These are phyloP conservation scores for Fusarium bactridioides DNA, from an alignment of 2,329 filamentous ascomycete genomes.

Conservation along the genomic window DNA sequence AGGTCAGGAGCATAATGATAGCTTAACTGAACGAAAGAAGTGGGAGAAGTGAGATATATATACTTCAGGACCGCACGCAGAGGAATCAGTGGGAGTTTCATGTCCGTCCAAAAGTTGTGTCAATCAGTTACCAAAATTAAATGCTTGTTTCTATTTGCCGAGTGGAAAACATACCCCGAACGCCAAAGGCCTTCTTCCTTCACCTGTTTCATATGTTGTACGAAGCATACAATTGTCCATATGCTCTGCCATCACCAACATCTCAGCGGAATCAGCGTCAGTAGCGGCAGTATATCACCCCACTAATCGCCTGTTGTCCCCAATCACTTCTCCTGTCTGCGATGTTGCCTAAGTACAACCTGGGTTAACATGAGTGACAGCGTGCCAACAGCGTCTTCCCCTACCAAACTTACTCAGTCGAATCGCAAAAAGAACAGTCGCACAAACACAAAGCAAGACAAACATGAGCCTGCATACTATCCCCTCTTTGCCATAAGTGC, in stretches of 20 bases:
- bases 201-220: neutral
- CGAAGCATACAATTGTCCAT: neutral
- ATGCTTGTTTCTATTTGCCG: rapidly evolving
- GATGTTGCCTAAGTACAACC: neutral
- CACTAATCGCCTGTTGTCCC: neutral
- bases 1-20: too few relatives aligned
- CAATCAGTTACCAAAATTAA: rapidly evolving
- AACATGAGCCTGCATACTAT: neutral
- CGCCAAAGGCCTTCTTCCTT: neutral
- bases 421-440: too few relatives aligned
- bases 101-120: rapidly evolving
- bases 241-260: neutral
- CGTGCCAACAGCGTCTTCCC: neutral
- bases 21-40: neutral
- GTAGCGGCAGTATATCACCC: neutral
- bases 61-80: neutral
- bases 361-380: neutral
- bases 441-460: neutral
- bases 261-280: neutral
- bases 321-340: rapidly evolving
- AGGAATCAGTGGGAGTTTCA: neutral
- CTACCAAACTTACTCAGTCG: neutral
- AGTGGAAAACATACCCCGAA: neutral
- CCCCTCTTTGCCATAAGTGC: too few relatives aligned
- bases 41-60: neutral